A percentile compares a stretch with the other conserved stretches of the same genome.
phyloP scores from a whole-genome alignment of 2,329 filamentous ascomycete species.

The Juglanconis juglandina region DNA sequence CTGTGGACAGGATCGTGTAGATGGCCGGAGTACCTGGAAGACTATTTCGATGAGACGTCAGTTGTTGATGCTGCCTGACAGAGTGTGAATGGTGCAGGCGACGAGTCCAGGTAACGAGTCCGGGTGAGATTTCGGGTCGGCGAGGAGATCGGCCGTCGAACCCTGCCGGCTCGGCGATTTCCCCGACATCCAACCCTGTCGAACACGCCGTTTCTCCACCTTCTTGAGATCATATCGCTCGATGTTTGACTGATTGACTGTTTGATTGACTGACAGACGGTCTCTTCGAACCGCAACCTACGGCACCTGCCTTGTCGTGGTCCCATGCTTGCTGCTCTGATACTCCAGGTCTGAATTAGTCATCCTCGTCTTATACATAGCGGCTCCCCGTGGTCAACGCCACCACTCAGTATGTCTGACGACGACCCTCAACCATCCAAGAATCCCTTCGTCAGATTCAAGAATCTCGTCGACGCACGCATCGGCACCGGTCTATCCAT shows the following conservation, averaged over 20 bases:
- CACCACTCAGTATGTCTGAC: constrained; percentile 5
- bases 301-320: not conserved
- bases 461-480: constrained; percentile 37
- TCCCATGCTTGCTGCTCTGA: not conserved
- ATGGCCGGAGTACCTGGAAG: too few relatives aligned
- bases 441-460: constrained; percentile 40
- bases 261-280: too few relatives aligned
- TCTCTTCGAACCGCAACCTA: not conserved
- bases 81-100: too few relatives aligned
- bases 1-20: too few relatives aligned
- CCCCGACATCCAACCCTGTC: too few relatives aligned
- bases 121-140: too few relatives aligned
- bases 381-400: not conserved
- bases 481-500: constrained; percentile 31
- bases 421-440: constrained; percentile 20
- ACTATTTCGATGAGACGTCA: too few relatives aligned
- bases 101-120: too few relatives aligned
- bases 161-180: too few relatives aligned
- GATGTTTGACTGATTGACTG: not conserved
- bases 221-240: not conserved
- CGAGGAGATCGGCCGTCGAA: too few relatives aligned
- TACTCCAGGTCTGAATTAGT: not conserved
- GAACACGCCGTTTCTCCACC: too few relatives aligned
- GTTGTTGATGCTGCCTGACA: too few relatives aligned
- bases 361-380: not conserved